Base-by-base conservation (phyloP, 2,329 filamentous ascomycete species). In the Ploettnerulaceae sp. region DNA sequence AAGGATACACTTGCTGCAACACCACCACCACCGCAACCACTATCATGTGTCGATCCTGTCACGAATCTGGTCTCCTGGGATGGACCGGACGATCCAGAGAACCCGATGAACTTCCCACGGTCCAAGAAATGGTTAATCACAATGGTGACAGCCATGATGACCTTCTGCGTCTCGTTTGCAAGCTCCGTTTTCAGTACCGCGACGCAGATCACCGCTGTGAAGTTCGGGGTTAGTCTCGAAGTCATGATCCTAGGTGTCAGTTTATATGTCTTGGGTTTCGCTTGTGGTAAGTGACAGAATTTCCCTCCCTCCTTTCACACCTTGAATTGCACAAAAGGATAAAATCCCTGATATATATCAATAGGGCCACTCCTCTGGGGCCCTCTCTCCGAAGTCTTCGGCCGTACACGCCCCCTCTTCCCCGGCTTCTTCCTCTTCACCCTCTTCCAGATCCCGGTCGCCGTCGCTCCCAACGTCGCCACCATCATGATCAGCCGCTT, bases 131-230 rank as follows among this genome's bases (percentile, higher is more conserved):
- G 71, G 4, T 54, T 60, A 4, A 65, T 66, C 1, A 73, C 70
- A 0, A 39, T 71, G 0, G 61, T 72, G 11, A 68, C 75, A 3
- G 68, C 69, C 0, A 42, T 63, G 2, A 73, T 81, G 22, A 74
- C 67, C 0, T 70, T 74, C 21, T 67, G 74, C 0, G 73, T 78
- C 0, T 70, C 70, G 3, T 65, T 71, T 1, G 74, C 75, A 0
- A 74, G 71, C 3, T 71, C 74, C 0, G 76, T 80, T 31, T 74
- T 79, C 45, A 71, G 73, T 1, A 68, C 67, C 0, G 71, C 73
- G 1, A 51, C 75, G 0, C 64, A 65, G 0, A 68, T 73, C 49
- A 74, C 71, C 0, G 66, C 68, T 0, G 53, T 52, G 15, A 68
- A 70, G 0, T 72, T 77, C 34, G 65, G 68, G 0, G 74, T 77